Evolutionary conservation across 257 asterid genomes (phyloP), one percentile per base, ranked within the genome.

Genomic region (Thymus mandschuricus): DNA sequence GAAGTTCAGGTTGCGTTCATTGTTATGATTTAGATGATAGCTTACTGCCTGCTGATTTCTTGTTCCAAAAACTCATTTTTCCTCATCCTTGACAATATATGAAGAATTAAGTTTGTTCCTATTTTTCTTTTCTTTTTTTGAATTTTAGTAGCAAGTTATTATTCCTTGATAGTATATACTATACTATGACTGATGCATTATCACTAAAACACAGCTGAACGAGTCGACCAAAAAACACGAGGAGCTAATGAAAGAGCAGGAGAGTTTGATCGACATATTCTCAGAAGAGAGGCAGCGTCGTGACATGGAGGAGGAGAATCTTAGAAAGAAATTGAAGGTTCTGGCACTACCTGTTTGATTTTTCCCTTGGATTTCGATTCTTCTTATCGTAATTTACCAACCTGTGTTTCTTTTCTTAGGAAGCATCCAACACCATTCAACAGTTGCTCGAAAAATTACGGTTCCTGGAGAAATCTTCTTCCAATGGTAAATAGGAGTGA

Each of bases 231-330:
- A 11, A n/a, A 83, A 83, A 70, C 29, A 81, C 66, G 87, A 84
- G 79, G 92, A 86, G 75, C 83, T 81, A 52, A 72, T 60, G 76
- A 86, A 80, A 82, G 99, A 95, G 76, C 96, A 88, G 80, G 98
- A 85, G 57, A 80, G 76, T 73, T 74, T 95, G 44, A 80, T 95
- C 1, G 96, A 92, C 33, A 75, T 89, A 77, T 89, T 95, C 79
- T 77, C 98, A 3, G 98, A 95, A 79, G 99, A 95, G 86, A 87
- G 96, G 79, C 86, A 85, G 66, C 96, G 96, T 1, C 96, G 91
- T 0, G 90, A 89, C 49, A 30, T 44, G 0, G 97, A 86, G 81
- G 98, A 92, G 79, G 96, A 89, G 64, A 82, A 56, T 77, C 69
- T 92, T 80, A 86, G 87, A 77, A 82, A 80, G 80, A 88, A 87